Evolutionary conservation across 169 alveolate species (phyloP).

Genomic region (Eimeria acervulina): DNA sequence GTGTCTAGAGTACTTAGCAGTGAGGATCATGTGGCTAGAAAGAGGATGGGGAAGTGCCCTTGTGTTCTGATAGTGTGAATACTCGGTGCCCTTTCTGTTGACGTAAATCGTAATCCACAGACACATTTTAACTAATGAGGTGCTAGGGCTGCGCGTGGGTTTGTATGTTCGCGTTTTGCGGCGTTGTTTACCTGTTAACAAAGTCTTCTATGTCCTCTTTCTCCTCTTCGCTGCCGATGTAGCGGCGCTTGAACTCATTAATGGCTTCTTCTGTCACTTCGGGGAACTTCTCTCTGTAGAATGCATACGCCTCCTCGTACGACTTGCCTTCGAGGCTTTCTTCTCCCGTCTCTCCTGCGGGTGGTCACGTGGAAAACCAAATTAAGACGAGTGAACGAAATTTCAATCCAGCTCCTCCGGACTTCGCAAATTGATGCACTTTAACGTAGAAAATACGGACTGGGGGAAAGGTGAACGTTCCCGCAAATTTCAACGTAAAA

Average conservation of each 20-base stretch:
- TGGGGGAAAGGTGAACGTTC: not conserved
- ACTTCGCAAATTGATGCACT: not conserved
- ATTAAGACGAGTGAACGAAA: not conserved
- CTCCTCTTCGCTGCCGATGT: slow-evolving; percentile 81
- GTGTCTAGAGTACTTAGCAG: not conserved
- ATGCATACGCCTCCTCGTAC: slow-evolving; percentile 79
- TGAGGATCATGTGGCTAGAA: not conserved
- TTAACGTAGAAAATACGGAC: not conserved
- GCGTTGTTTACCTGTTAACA: slow-evolving; percentile 9
- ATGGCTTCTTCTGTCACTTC: slow-evolving; percentile 67
- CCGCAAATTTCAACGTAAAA: not conserved
- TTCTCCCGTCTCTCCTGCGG: slow-evolving; percentile 78
- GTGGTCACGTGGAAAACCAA: not conserved
- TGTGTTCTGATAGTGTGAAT: not conserved
- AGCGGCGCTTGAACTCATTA: slow-evolving; percentile 44
- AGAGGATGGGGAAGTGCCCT: not conserved
- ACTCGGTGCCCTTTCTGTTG: not conserved
- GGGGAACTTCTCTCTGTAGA: slow-evolving; percentile 76
- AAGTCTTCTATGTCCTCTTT: slow-evolving; percentile 72
- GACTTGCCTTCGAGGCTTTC: slow-evolving; percentile 50
- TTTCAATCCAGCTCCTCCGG: not conserved
- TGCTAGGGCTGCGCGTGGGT: no score
- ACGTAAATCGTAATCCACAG: not conserved
- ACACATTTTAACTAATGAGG: no score
- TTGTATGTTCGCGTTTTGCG: not conserved